Conservation (phyloP, 139 green algal genomes). For the Coccomyxa sp. region DNA sequence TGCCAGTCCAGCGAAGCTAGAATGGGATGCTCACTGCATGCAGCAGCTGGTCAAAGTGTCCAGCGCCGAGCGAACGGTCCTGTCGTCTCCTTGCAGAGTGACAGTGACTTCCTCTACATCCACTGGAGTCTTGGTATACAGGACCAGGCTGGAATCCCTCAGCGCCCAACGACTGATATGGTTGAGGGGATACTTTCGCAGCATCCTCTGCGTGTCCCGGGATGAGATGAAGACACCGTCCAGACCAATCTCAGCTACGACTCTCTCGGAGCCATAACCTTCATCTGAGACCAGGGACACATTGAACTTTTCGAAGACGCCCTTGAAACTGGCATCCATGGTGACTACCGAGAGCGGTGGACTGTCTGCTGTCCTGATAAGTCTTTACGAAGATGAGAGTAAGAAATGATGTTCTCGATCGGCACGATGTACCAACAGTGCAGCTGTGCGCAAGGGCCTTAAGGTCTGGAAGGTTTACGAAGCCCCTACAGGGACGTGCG, state of each 20-base stretch:
- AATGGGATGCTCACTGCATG: conserved; percentile 63
- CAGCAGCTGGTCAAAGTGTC: conserved; percentile 85
- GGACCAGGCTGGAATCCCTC: conserved; percentile 51
- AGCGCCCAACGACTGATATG: conserved; percentile 71
- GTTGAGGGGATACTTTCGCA: conserved; percentile 74
- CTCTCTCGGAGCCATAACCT: conserved; percentile 29
- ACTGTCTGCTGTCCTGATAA: too few relatives aligned
- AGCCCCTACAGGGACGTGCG: too few relatives aligned
- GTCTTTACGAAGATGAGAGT: too few relatives aligned
- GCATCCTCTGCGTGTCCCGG: conserved; percentile 32
- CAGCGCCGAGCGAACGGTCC: conserved; percentile 59
- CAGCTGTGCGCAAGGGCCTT: too few relatives aligned
- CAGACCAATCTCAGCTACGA: conserved; percentile 61
- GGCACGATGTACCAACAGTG: too few relatives aligned
- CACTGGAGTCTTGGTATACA: conserved; percentile 75
- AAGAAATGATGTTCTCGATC: too few relatives aligned
- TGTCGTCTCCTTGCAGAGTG: conserved; percentile 58
- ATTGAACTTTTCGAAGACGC: conserved; percentile 32
- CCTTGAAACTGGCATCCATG: too few relatives aligned
- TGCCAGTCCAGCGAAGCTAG: neutral
- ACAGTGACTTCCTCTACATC: conserved; percentile 82
- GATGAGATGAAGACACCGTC: conserved; percentile 73
- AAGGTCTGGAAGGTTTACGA: too few relatives aligned
- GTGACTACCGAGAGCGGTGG: too few relatives aligned
- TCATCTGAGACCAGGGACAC: conserved; percentile 30